Base-by-base conservation (phyloP, 192 early-diverging fungal genomes). In the Fimicolochytrium jonesii region DNA sequence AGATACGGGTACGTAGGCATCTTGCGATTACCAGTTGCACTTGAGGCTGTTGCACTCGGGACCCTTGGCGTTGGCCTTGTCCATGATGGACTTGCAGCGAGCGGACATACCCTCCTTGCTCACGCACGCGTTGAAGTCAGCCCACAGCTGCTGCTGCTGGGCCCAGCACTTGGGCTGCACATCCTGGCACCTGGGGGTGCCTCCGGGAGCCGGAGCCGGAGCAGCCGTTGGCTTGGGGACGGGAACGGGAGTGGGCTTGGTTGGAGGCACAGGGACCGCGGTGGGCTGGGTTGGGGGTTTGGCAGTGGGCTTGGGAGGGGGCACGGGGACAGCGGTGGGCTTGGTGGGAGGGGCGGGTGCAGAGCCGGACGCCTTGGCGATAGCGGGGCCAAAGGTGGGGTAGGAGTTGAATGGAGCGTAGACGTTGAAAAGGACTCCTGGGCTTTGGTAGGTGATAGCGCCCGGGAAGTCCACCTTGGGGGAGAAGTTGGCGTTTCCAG, bases 391-490 rank as follows among this genome's bases (percentile, higher is more conserved):
- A 46, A 46, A 34, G 53, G 26, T 22, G 29, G 57, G 43, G 44
- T 20, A 46, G 6, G 39, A 11, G 10, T 37, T 3, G 0, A 2
- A 1, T 6, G 57, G 43, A 6, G 20, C 41, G 57, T 59, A 59
- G 23, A 45, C 0, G 41, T 59, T 59, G 43, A 45, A 59, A 5
- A n/a, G 22, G 13, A 63, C 42, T 10, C 61, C 61, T 22, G 61
- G 61, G 25, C 18, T 32, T 13, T 33, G 29, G 22, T 29, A 17
- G 1, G 17, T 58, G 25, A 42, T 25, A 32, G 25, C 17, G 30
- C 61, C 52, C 4, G 64, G 66, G 17, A 59, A 20, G 22, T 42
- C 11, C 18, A 67, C 46, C 9, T 15, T 47, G 6, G 57, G 66
- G 45, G 57, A 47, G 46, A 33, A 26, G 15, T 11, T 52, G 6